Base-by-base conservation (phyloP, 306 rosid genomes). In the Cucumis melo region DNA sequence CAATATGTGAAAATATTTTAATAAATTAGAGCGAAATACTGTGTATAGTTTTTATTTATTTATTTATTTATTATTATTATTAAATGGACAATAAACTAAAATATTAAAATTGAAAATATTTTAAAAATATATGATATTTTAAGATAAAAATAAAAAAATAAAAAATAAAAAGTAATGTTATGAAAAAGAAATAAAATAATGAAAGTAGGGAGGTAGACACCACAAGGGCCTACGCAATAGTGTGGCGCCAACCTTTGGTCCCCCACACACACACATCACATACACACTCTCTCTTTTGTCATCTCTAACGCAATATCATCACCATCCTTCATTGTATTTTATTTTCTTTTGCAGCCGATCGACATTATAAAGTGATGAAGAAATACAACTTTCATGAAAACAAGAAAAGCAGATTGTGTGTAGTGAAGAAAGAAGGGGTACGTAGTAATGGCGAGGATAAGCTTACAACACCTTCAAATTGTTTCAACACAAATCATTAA, bases 401-500 rank as follows among this genome's bases (percentile, higher is more conserved):
- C 1, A 24, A 13, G 2, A 24, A 3, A 24, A 2, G 0, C 20
- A 23, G 3, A 44, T 14, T 38, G 2, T 10, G 29, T 27, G 11
- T n/a, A 27, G 1, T 27, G 29, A 27, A 27, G 2, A 32, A 16
- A 16, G 11, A 16, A 54, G 13, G 19, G 10, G 5, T n/a, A n/a
- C n/a, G n/a, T n/a, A n/a, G n/a, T 41, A 36, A 67, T 36, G 19
- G 17, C 21, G 21, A 7, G 7, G 0, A 27, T 50, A 14, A 27
- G 9, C 60, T 24, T 72, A 24, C 42, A 23, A 39, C 60, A 46
- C 16, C 53, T 60, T 57, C 46, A 76, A 42, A 58, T 58, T 20
- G 54, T 73, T 38, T 76, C 81, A 7, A 70, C 34, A 12, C 60
- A 23, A 71, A 20, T 39, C 17, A 39, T 82, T 80, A 63, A 81